Evolutionary conservation across 1,139 yeast genomes (phyloP).

Genomic region (Suhomyces choctaworum): DNA sequence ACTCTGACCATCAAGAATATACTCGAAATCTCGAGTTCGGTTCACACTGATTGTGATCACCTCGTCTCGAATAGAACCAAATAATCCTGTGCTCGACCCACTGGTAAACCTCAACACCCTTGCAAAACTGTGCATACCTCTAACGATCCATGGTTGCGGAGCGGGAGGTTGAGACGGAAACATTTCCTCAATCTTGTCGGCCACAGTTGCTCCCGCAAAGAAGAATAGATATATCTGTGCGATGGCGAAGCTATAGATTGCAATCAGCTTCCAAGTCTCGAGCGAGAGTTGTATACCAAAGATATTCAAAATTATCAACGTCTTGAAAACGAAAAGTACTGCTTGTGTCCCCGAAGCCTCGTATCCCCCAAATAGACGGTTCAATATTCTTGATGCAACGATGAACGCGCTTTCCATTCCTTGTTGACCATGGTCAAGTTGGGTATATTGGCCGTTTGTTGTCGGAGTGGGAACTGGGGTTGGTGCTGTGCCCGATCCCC

Average conservation of each 20-base stretch:
- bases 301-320: conserved; percentile 13
- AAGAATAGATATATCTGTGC: conserved; percentile 15
- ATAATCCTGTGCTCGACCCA: conserved; percentile 8
- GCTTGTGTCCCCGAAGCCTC: conserved; percentile 6
- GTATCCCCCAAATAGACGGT: conserved; percentile 4
- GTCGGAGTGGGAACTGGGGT: conserved; percentile 1
- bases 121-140: not conserved
- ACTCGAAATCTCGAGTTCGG: conserved; percentile 29
- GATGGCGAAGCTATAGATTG: conserved; percentile 2
- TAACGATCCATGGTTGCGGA: conserved; percentile 1
- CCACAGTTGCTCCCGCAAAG: conserved; percentile 12
- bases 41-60: conserved; percentile 20
- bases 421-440: too few relatives aligned
- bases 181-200: conserved; percentile 15
- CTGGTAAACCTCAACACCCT: conserved; percentile 8
- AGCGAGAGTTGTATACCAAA: conserved; percentile 14
- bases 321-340: conserved; percentile 9
- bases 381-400: not conserved
- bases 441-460: not conserved
- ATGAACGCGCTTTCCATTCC: conserved; percentile 2
- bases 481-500: not conserved
- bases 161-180: not conserved
- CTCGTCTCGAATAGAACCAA: conserved; percentile 9
- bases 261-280: conserved; percentile 7
- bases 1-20: conserved; percentile 15